phyloP scores from a whole-genome alignment of 495 filamentous ascomycete species.

The Podospora didyma region DNA sequence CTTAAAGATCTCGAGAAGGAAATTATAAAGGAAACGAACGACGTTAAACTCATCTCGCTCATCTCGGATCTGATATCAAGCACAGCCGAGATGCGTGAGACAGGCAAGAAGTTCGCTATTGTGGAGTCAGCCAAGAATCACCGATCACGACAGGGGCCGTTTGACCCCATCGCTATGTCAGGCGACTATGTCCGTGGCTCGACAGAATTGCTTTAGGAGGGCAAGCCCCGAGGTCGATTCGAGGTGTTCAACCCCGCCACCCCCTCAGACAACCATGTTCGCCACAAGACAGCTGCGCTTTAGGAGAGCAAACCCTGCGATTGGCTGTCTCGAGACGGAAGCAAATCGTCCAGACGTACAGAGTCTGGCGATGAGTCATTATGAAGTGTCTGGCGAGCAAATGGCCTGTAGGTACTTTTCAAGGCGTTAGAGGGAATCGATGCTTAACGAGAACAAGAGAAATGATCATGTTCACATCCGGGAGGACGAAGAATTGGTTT shows the following conservation, averaged over 20 bases:
- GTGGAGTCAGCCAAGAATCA: slow-evolving; percentile 45
- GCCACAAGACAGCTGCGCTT: not conserved
- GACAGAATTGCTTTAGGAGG: not conserved
- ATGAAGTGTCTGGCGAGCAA: no score
- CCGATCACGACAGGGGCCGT: not conserved
- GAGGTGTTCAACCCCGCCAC: not conserved
- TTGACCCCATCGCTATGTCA: not conserved
- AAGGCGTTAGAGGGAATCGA: no score
- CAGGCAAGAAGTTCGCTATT: slow-evolving; percentile 68
- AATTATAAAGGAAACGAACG: slow-evolving; percentile 64
- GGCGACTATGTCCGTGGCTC: not conserved
- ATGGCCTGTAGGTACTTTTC: no score
- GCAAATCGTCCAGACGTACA: no score
- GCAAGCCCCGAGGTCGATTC: not conserved
- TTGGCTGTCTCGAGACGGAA: no score
- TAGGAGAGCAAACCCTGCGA: not conserved
- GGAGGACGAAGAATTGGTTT: no score
- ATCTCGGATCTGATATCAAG: slow-evolving; percentile 65
- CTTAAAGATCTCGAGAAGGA: slow-evolving; percentile 49
- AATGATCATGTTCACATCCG: no score
- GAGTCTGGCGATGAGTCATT: no score
- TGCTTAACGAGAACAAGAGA: no score
- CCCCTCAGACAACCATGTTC: not conserved
- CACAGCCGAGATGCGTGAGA: slow-evolving; percentile 59
- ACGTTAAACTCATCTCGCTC: slow-evolving; percentile 70